Evolutionary conservation across 371 early-diverging fungal species (phyloP).

Genomic region (Parasitella parasitica): DNA sequence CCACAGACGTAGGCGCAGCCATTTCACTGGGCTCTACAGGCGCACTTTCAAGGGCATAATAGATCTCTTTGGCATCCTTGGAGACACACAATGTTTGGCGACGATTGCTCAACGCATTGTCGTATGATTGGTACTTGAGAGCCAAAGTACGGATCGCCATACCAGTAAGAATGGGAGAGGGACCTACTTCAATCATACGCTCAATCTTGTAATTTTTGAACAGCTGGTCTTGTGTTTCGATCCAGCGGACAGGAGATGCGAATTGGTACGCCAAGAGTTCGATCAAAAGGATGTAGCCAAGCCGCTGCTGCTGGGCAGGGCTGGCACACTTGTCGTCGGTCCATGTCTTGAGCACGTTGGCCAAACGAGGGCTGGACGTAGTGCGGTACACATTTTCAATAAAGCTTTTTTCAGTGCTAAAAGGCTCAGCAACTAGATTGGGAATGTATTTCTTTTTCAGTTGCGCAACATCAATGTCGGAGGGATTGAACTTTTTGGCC

Average conservation of each 20-base stretch:
- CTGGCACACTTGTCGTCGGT: conserved; percentile 66
- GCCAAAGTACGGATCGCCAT: conserved; percentile 95
- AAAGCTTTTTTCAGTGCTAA: conserved; percentile 79
- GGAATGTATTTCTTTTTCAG: conserved; percentile 89
- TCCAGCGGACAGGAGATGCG: conserved; percentile 94
- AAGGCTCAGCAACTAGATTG: conserved; percentile 93
- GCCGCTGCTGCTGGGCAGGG: conserved; percentile 80
- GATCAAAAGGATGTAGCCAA: conserved; percentile 86
- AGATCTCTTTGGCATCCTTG: conserved; percentile 90
- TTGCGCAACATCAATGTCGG: conserved; percentile 75
- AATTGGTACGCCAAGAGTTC: conserved; percentile 95
- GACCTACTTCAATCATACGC: conserved; percentile 92
- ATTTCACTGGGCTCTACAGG: conserved; percentile 42
- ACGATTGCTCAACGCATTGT: conserved; percentile 88
- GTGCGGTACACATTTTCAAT: conserved; percentile 72
- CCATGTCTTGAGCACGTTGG: conserved; percentile 84
- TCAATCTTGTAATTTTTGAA: conserved; percentile 81
- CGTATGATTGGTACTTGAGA: conserved; percentile 95
- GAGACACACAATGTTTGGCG: conserved; percentile 86
- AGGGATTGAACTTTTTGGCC: conserved; percentile 76
- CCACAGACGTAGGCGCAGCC: conserved; percentile 50
- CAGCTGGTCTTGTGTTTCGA: conserved; percentile 95
- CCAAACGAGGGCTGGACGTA: conserved; percentile 76
- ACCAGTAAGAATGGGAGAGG: conserved; percentile 83
- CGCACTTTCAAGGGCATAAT: conserved; percentile 83